Conservation (phyloP, 1,284 basidiomycete genomes). For the Fomes fomentarius region DNA sequence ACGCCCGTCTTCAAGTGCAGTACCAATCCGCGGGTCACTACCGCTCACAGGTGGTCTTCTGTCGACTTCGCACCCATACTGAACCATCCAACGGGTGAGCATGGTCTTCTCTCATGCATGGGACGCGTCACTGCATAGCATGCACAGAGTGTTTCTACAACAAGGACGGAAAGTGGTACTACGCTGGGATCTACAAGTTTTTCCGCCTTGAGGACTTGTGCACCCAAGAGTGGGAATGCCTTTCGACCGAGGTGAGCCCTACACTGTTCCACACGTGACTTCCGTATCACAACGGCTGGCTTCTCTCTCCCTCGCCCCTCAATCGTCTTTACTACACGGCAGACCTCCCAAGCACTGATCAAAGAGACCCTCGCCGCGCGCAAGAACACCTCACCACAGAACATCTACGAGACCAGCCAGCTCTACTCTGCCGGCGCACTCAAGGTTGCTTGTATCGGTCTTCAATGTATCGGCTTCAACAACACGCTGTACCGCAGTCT, state of each 20-base stretch:
- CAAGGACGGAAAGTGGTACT: slow-evolving; percentile 79
- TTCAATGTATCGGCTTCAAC: slow-evolving; percentile 78
- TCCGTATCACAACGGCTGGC: neutral
- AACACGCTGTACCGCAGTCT: slow-evolving; percentile 57
- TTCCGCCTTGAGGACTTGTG: slow-evolving; percentile 67
- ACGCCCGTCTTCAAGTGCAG: slow-evolving; percentile 72
- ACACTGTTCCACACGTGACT: neutral
- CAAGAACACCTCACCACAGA: slow-evolving; percentile 77
- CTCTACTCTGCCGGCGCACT: slow-evolving; percentile 73
- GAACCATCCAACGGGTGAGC: slow-evolving; percentile 60
- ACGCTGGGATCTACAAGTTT: slow-evolving; percentile 73
- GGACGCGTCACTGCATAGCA: neutral
- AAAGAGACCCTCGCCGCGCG: slow-evolving; percentile 70
- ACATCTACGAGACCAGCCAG: slow-evolving; percentile 70
- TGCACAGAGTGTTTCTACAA: slow-evolving; percentile 75
- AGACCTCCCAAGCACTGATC: slow-evolving; percentile 67
- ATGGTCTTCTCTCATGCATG: neutral
- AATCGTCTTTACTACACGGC: too few species aligned
- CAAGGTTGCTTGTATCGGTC: slow-evolving; percentile 67
- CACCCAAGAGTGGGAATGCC: slow-evolving; percentile 65
- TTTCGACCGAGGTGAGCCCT: slow-evolving; percentile 59
- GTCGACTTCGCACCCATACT: slow-evolving; percentile 62
- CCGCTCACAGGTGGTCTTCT: slow-evolving; percentile 70
- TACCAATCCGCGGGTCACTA: slow-evolving; percentile 72
- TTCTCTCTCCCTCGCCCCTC: too few species aligned